Evolutionary conservation across 1,139 yeast genomes (phyloP), one percentile per base, ranked within the genome.

Genomic region (Meyerozyma athensensis): DNA sequence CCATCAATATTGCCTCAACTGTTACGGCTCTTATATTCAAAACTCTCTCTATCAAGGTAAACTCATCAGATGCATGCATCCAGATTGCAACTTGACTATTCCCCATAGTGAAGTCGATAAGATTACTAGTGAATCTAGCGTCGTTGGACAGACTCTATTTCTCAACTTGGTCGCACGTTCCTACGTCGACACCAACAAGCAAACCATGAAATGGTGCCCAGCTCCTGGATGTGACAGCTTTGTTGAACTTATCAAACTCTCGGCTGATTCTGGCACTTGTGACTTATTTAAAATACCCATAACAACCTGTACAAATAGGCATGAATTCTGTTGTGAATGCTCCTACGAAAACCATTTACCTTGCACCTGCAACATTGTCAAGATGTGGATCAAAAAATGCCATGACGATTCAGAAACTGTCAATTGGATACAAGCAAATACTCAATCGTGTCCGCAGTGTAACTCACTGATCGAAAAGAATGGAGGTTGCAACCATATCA

Each of bases 401-500:
- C 73, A 72, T 43, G 95, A 87, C 55, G 98, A 92, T 54, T 79
- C 94, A 0, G 96, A 87, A 52, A 89, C 96, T 5, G 75, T 83
- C 2, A 78, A 83, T 50, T 92, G 97, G 97, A 81, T 92, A 24
- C 72, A 79, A n/a, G 81, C 86, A 3, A 81, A 92, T 56, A 89
- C 98, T 2, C 84, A 87, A 50, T 76, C 77, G 36, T 92, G 98
- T 55, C 90, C 94, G 3, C 65, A 72, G 45, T 82, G 92, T 58
- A 60, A 57, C 16, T 56, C 81, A 0, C 59, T 69, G n/a, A 81
- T 81, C 43, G 89, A 86, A 52, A 85, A 90, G 54, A 84, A 83
- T 54, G 97, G 97, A 21, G 97, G 97, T 0, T 92, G 97, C 61
- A 90, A 92, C 61, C 98, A 92, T 61, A 90, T 92, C 96, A 74